Evolutionary conservation across 2,329 filamentous ascomycete species (phyloP), one percentile per base, ranked within the genome.

Genomic region (Pseudocercospora eumusae): DNA sequence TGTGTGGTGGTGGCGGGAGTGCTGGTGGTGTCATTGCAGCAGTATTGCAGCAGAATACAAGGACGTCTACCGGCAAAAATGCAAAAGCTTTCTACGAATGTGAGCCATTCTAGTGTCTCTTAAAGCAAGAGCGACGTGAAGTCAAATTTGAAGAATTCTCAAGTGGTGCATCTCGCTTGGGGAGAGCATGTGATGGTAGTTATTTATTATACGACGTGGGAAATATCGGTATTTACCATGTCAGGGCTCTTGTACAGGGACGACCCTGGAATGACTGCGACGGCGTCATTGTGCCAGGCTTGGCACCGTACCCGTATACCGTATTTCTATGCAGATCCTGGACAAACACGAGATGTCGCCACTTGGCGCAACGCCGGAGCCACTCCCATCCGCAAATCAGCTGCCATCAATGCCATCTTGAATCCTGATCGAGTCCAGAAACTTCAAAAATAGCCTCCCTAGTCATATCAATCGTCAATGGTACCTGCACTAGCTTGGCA

Each of bases 1-100:
- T 60, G 57, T 31, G 55, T 66, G 1, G 60, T 64, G 11, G 53
- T 66, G 81, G 81, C 25, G 78, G 77, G 10, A 81, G 79, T 1
- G 80, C 80, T 1, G 81, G 81, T 11, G 81, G 77, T 4, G 82
- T 81, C 64, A 77, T 83, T 60, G 75, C 79, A 0, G 77, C 77
- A 0, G 77, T 78, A 0, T 74, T 82, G 0, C 73, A 79, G 71
- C 74, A 31, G 72, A 75, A 63, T 80, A 79, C 62, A 70, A 75
- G 60, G 49, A 68, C 1, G 40, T 33, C 10, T 78, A 73, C 59
- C 61, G 77, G 47, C 11, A 54, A 45, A 28, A 53, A 27, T 11
- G 52, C 53, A 21, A 61, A 44, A 33, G 58, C 59, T 3, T 66
- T 66, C 33, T 56, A 56, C 23, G 36, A 33, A 13, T 66, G 64